Percentiles rank a stretch among this genome's conserved stretches.
These are phyloP conservation scores for Monosporozyma solicola DNA, from an alignment of 805 yeast species.

Conservation along the genomic window DNA sequence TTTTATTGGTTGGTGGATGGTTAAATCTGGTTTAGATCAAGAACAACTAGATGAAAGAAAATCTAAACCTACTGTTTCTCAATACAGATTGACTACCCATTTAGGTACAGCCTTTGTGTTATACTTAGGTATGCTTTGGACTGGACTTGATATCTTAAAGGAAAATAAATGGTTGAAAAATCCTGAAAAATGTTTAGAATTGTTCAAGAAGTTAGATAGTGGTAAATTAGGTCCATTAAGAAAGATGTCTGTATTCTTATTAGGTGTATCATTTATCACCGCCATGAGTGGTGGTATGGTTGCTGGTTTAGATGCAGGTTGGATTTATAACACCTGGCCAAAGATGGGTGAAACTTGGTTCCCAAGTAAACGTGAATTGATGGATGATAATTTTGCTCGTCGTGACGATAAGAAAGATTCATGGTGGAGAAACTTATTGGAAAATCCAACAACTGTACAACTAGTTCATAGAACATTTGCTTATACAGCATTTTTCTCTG, in stretches of 20 bases:
- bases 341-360: slow-evolving; percentile 82
- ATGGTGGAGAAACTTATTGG: slow-evolving; percentile 87
- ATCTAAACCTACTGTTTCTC: slow-evolving; percentile 96
- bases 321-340: slow-evolving; percentile 93
- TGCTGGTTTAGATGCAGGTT: slow-evolving; percentile 96
- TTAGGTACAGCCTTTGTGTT: slow-evolving; percentile 85
- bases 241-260: slow-evolving; percentile 43
- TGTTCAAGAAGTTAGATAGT: slow-evolving; percentile 51
- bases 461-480: slow-evolving; percentile 84
- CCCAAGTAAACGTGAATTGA: slow-evolving; percentile 70
- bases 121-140: slow-evolving; percentile 82
- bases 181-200: slow-evolving; percentile 47
- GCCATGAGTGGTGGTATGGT: slow-evolving; percentile 98
- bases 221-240: slow-evolving; percentile 54
- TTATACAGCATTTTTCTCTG: slow-evolving; percentile 62
- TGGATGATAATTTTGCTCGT: slow-evolving; percentile 66
- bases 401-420: slow-evolving; percentile 59
- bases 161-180: slow-evolving; percentile 61
- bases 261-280: slow-evolving; percentile 69
- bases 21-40: slow-evolving; percentile 84
- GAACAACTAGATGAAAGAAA: slow-evolving; percentile 66
- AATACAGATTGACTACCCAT: slow-evolving; percentile 88
- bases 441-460: slow-evolving; percentile 95
- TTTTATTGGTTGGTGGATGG: slow-evolving; percentile 99
- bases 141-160: slow-evolving; percentile 75